These are phyloP conservation scores for Tetrahymena thermophila DNA, from an alignment of 73 alveolate genomes.

Conservation along the genomic window DNA sequence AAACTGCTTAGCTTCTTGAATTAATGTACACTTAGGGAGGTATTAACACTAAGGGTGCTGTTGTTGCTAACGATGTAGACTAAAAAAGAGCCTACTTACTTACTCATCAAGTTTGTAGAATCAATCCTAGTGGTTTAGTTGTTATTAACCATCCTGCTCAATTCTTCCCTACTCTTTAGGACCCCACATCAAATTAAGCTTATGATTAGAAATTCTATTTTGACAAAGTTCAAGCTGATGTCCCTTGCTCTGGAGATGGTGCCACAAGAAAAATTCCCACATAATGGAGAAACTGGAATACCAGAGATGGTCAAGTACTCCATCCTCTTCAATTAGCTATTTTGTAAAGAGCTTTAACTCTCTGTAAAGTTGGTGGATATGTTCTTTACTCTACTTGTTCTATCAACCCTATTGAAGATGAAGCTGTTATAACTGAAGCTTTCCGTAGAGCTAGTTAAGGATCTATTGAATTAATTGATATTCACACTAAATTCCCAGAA, in stretches of 20 bases:
- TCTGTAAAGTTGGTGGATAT: slow-evolving; percentile 89
- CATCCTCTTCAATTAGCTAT: slow-evolving; percentile 90
- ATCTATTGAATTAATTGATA: slow-evolving; percentile 69
- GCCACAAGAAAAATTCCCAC: slow-evolving; percentile 95
- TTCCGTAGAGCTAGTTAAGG: slow-evolving; percentile 57
- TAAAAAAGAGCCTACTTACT: slow-evolving; percentile 89
- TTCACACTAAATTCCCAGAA: slow-evolving; percentile 48
- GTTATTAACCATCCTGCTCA: slow-evolving; percentile 90
- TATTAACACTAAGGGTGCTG: slow-evolving; percentile 63
- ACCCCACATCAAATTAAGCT: not conserved
- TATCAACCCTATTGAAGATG: slow-evolving; percentile 97
- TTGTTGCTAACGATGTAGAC: slow-evolving; percentile 94
- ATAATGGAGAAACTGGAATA: slow-evolving; percentile 95
- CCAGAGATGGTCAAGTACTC: slow-evolving; percentile 80
- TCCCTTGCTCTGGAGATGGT: slow-evolving; percentile 99
- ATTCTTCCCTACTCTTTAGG: slow-evolving; percentile 70
- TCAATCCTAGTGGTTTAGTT: slow-evolving; percentile 76
- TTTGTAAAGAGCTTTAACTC: slow-evolving; percentile 74
- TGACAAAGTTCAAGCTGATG: slow-evolving; percentile 97
- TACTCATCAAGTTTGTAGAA: slow-evolving; percentile 86
- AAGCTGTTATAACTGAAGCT: slow-evolving; percentile 87
- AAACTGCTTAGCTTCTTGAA: slow-evolving; percentile 95
- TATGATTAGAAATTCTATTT: slow-evolving; percentile 46
- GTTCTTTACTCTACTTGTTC: slow-evolving; percentile 97
- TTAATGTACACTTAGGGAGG: slow-evolving; percentile 45